Conservation (phyloP, 306 rosid genomes). For the Pyrus betulifolia region DNA sequence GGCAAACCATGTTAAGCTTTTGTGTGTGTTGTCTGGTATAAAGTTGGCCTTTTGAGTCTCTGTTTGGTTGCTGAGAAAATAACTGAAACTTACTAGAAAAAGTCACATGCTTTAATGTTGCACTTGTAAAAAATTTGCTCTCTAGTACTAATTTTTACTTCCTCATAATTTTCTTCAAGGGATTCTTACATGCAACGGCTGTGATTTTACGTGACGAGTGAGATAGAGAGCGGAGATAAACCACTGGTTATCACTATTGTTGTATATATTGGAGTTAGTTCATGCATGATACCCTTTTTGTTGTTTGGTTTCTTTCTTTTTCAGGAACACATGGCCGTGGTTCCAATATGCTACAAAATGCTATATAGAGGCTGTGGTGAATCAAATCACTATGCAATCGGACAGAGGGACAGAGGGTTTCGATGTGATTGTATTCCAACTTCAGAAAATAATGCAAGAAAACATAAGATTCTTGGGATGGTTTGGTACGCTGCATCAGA, state of each 20-base stretch:
- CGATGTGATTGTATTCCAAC: conserved; percentile 7
- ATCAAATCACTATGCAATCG: conserved; percentile 7
- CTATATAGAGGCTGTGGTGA: conserved; percentile 29
- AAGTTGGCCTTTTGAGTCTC: not conserved
- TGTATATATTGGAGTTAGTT: not conserved
- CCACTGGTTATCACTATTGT: not conserved
- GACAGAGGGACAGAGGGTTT: conserved; percentile 6
- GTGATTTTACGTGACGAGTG: no score
- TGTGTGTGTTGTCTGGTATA: no score
- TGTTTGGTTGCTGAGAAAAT: not conserved
- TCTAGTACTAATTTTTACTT: not conserved
- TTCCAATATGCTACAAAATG: conserved; percentile 38
- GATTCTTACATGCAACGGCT: not conserved
- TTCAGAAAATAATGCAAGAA: conserved; percentile 19
- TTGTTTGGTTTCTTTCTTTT: not conserved
- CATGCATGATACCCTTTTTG: conserved; percentile 1
- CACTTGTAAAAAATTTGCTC: not conserved
- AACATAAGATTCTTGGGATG: not conserved
- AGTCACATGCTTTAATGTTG: not conserved
- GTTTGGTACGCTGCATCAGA: conserved; percentile 36
- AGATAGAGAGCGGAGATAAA: no score
- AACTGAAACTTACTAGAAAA: not conserved
- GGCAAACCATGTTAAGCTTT: no score
- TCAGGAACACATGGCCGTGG: conserved; percentile 51
- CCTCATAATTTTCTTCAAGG: not conserved